phyloP scores from a whole-genome alignment of 2,329 filamentous ascomycete genomes.

The Dissoconium aciculare region DNA sequence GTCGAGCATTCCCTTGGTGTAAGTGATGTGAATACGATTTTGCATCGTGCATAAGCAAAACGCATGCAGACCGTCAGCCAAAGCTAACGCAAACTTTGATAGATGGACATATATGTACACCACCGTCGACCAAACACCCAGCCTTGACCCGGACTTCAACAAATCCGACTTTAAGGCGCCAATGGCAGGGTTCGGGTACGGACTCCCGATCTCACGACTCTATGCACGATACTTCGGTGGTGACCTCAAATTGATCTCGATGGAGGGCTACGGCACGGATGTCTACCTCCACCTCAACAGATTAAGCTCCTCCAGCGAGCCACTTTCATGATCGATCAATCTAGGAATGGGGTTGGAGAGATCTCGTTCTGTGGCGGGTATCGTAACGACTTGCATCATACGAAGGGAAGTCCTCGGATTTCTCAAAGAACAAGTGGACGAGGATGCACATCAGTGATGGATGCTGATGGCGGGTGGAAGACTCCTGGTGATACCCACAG shows the following conservation, averaged over 20 bases:
- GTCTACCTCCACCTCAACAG: slow-evolving; percentile 97
- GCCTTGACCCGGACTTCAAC: slow-evolving; percentile 91
- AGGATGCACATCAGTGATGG: slow-evolving; percentile 40
- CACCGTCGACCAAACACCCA: slow-evolving; percentile 90
- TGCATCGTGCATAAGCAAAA: too few species aligned
- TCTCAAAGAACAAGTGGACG: slow-evolving; percentile 8
- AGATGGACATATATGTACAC: slow-evolving; percentile 99
- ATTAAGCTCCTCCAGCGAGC: slow-evolving; percentile 86
- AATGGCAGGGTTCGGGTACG: slow-evolving; percentile 99
- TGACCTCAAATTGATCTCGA: slow-evolving; percentile 92
- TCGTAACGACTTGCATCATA: slow-evolving; percentile 66
- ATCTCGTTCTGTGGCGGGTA: not conserved
- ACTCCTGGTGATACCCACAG: slow-evolving; percentile 7
- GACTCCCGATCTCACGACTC: slow-evolving; percentile 78
- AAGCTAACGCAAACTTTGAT: not conserved
- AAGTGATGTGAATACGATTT: not conserved
- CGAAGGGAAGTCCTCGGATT: slow-evolving; percentile 34
- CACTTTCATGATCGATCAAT: slow-evolving; percentile 75
- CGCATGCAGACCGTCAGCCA: not conserved
- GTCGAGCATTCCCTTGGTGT: slow-evolving; percentile 81
- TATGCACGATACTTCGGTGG: slow-evolving; percentile 97
- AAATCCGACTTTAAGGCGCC: slow-evolving; percentile 98
- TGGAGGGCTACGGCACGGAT: slow-evolving; percentile 99
- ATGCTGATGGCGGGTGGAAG: slow-evolving; percentile 84
- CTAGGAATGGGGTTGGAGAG: slow-evolving; percentile 63